Evolutionary conservation across 495 filamentous ascomycete species (phyloP).

Genomic region (Penicillium dipodomyicola): DNA sequence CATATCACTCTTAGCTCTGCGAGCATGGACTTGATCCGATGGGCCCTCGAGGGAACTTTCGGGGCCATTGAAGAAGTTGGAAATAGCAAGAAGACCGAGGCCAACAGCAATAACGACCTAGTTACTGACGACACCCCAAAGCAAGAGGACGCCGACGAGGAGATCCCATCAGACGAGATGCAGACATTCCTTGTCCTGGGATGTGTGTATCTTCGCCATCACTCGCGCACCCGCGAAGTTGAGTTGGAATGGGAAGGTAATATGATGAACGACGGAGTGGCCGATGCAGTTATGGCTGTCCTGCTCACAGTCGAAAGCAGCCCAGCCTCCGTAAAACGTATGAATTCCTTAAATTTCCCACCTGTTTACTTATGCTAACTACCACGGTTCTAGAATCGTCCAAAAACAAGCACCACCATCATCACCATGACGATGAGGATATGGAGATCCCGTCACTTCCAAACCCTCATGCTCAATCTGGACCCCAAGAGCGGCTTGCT

Average conservation of each 20-base stretch:
- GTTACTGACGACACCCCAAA: constrained; percentile 37
- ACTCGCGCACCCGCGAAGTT: constrained; percentile 65
- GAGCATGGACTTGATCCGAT: constrained; percentile 85
- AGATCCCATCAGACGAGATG: constrained; percentile 41
- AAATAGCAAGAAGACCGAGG: constrained; percentile 36
- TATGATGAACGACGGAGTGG: constrained; percentile 94
- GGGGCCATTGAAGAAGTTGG: constrained; percentile 74
- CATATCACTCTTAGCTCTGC: constrained; percentile 80
- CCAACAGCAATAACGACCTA: constrained; percentile 27
- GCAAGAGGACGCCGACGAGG: constrained; percentile 51
- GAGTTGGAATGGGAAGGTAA: constrained; percentile 97
- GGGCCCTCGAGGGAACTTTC: constrained; percentile 93
- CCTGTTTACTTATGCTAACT: constrained; percentile 14
- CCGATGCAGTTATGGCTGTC: constrained; percentile 90
- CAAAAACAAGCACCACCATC: constrained; percentile 53
- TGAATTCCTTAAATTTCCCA: constrained; percentile 20
- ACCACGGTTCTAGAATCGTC: constrained; percentile 47
- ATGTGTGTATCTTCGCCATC: constrained; percentile 72
- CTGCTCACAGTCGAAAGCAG: constrained; percentile 86
- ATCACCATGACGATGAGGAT: constrained; percentile 49
- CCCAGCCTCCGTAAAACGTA: constrained; percentile 92
- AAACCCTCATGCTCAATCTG: constrained; percentile 70
- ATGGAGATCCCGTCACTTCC: constrained; percentile 34
- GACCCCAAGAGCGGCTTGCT: constrained; percentile 69
- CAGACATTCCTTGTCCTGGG: constrained; percentile 83